phyloP scores from a whole-genome alignment of 306 rosid species.

The Begonia peltatifolia region DNA sequence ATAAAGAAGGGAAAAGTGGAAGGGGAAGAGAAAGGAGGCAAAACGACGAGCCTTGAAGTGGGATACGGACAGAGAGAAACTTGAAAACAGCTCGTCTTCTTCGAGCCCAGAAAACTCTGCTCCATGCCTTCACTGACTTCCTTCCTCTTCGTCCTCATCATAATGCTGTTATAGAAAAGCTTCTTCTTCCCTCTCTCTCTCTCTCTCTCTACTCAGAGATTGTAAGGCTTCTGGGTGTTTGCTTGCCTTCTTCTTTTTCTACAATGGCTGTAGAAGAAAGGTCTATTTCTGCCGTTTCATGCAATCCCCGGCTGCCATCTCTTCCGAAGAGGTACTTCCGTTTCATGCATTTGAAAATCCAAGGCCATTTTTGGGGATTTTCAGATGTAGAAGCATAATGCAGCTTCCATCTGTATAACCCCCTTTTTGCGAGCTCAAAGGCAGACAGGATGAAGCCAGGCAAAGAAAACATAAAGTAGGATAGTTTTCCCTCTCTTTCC shows the following conservation, averaged over 20 bases:
- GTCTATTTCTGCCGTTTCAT: conserved; percentile 5
- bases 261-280: conserved; percentile 29
- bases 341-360: conserved; percentile 35
- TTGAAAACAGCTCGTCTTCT: conserved; percentile 57
- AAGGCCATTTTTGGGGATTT: conserved; percentile 37
- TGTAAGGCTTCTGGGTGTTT: conserved; percentile 10
- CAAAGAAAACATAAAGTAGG: conserved; percentile 15
- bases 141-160: conserved; percentile 27
- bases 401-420: conserved; percentile 40
- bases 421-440: conserved; percentile 39
- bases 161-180: conserved; percentile 13
- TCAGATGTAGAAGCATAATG: conserved; percentile 40
- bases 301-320: conserved; percentile 32
- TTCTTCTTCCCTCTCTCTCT: conserved; percentile 3
- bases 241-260: conserved; percentile 8
- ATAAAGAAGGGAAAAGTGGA: not conserved
- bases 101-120: conserved; percentile 26
- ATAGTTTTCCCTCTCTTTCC: not conserved
- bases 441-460: conserved; percentile 56
- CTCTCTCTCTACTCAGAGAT: conserved; percentile 9
- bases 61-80: conserved; percentile 34
- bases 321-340: conserved; percentile 31
- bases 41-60: conserved; percentile 27
- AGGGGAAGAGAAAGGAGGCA: conserved; percentile 12
- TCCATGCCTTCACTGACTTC: conserved; percentile 18